These are phyloP conservation scores for Thalassiosira delicatula DNA, from an alignment of 352 stramenopile genomes.

Conservation along the genomic window DNA sequence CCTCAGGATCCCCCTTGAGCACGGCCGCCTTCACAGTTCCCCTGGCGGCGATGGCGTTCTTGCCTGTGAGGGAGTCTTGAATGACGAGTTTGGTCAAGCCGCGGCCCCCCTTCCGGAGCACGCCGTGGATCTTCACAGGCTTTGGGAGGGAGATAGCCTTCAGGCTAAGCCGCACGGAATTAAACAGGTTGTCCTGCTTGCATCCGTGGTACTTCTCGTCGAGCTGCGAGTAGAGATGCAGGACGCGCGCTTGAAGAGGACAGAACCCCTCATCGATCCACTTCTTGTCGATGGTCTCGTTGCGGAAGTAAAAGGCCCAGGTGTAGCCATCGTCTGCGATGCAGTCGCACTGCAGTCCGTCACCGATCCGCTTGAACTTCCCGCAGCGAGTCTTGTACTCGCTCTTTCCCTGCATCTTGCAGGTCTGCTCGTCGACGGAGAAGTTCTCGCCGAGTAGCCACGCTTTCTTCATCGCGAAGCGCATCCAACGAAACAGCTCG, in stretches of 20 bases:
- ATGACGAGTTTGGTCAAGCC: conserved; percentile 14
- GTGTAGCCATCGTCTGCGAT: conserved; percentile 46
- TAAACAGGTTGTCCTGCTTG: conserved; percentile 43
- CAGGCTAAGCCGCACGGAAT: conserved; percentile 7
- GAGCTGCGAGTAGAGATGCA: conserved; percentile 26
- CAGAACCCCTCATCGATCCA: conserved; percentile 14
- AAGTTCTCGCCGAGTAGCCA: conserved; percentile 34
- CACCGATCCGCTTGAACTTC: conserved; percentile 36
- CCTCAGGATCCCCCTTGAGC: conserved; percentile 3
- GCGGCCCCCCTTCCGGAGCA: conserved; percentile 10
- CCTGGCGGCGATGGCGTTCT: neutral
- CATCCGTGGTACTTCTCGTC: conserved; percentile 12
- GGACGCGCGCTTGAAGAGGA: conserved; percentile 11
- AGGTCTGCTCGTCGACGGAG: conserved; percentile 41
- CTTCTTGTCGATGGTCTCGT: conserved; percentile 22
- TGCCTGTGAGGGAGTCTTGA: conserved; percentile 12
- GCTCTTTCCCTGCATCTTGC: conserved; percentile 21
- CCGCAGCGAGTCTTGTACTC: conserved; percentile 22
- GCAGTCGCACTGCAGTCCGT: conserved; percentile 48
- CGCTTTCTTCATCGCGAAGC: conserved; percentile 28
- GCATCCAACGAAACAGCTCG: conserved; percentile 33
- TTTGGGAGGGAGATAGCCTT: conserved; percentile 3
- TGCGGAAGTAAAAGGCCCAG: conserved; percentile 44
- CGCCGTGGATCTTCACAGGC: conserved; percentile 21
- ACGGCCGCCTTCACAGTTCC: conserved; percentile 36